These are phyloP conservation scores for Salix suchowensis DNA, from an alignment of 345 rosid genomes.

Conservation along the genomic window DNA sequence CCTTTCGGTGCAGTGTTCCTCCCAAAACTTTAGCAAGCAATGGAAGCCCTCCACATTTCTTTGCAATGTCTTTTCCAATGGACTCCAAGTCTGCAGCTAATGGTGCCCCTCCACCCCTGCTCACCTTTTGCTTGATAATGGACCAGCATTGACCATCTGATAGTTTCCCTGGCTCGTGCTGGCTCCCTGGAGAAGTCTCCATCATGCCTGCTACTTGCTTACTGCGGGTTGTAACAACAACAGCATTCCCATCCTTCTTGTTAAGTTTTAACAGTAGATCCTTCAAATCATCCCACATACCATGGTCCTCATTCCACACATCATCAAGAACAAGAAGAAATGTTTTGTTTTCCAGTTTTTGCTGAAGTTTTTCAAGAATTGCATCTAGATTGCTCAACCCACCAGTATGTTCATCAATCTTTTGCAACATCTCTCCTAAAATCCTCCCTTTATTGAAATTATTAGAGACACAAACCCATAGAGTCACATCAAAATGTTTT, in stretches of 20 bases:
- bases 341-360: neutral
- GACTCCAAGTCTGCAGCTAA: neutral
- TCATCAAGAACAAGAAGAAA: constrained; percentile 21
- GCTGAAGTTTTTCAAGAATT: neutral
- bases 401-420: neutral
- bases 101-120: neutral
- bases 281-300: constrained; percentile 8
- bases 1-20: neutral
- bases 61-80: constrained; percentile 15
- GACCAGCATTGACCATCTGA: constrained; percentile 14
- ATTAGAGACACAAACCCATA: constrained; percentile 17
- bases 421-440: constrained; percentile 9
- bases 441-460: constrained; percentile 1
- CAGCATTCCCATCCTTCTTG: neutral
- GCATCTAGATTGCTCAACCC: neutral
- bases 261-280: neutral
- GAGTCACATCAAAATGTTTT: neutral
- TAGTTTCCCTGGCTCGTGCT: neutral
- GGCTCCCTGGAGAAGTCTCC: neutral
- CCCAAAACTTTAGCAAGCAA: constrained; percentile 8
- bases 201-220: neutral
- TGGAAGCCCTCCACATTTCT: constrained; percentile 22
- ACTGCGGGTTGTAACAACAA: constrained; percentile 21
- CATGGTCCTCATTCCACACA: constrained; percentile 14
- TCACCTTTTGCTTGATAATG: constrained; percentile 10